These are phyloP conservation scores for Halteria grandinella DNA, from an alignment of 73 alveolate species.

Conservation along the genomic window DNA sequence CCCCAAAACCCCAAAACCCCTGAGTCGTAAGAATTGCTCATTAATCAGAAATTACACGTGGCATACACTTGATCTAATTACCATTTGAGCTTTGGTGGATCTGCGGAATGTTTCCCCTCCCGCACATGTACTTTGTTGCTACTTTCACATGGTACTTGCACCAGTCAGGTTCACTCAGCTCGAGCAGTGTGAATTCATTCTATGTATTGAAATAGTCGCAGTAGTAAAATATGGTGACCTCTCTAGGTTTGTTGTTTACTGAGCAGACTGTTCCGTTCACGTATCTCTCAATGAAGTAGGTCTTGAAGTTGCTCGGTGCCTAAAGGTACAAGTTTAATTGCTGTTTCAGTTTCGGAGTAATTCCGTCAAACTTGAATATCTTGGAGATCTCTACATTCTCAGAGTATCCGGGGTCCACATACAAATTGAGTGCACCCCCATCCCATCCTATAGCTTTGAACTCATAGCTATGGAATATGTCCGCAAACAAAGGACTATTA, in stretches of 20 bases:
- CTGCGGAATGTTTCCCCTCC: neutral
- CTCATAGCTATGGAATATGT: neutral
- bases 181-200: neutral
- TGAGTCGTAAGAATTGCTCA: neutral
- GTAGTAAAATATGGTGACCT: constrained; percentile 5
- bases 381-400: constrained; percentile 4
- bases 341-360: neutral
- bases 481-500: constrained; percentile 11
- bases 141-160: constrained; percentile 46
- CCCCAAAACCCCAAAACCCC: constrained; percentile 1
- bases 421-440: neutral
- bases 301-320: neutral
- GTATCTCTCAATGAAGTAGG: constrained; percentile 1
- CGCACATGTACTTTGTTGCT: constrained; percentile 50
- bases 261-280: constrained; percentile 19
- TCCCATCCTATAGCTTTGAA: neutral
- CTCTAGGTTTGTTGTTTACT: constrained; percentile 23
- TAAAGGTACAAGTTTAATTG: neutral
- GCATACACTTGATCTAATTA: neutral
- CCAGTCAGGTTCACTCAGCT: constrained; percentile 45
- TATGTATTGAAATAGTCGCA: constrained; percentile 7
- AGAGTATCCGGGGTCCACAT: neutral
- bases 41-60: neutral
- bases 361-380: neutral
- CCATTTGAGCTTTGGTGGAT: neutral